Conservation (phyloP, 192 early-diverging fungal species). For the Paraglomus occultum region DNA sequence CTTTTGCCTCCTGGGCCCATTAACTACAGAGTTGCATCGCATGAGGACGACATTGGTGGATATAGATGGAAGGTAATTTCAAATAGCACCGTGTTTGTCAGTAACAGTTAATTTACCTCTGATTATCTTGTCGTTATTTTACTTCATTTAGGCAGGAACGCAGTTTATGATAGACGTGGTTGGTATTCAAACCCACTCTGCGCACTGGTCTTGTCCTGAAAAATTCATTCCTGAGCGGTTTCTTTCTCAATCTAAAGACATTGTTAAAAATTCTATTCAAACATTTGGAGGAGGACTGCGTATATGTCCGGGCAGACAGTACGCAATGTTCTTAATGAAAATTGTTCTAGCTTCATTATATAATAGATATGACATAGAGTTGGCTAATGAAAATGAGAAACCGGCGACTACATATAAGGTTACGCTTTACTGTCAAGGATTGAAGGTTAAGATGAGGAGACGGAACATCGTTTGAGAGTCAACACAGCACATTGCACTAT, state of each 20-base stretch:
- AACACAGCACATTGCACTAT: no score
- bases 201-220: slow-evolving; percentile 16
- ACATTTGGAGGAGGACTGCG: slow-evolving; percentile 10
- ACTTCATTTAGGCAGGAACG: neutral
- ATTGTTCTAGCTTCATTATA: neutral
- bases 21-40: neutral
- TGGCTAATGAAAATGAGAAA: neutral
- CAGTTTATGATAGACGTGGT: slow-evolving; percentile 9
- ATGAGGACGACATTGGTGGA: neutral
- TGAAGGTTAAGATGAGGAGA: neutral
- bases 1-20: neutral
- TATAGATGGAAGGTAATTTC: neutral
- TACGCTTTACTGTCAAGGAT: neutral
- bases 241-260: neutral
- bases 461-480: no score
- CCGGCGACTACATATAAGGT: neutral
- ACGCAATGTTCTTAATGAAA: neutral
- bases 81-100: no score
- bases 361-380: slow-evolving; percentile 1
- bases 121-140: no score
- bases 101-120: no score
- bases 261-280: slow-evolving; percentile 14
- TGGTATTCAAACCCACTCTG: neutral
- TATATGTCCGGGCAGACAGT: slow-evolving; percentile 3
- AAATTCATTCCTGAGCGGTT: slow-evolving; percentile 19